Conservation (phyloP, 768 basidiomycete species). For the Hericium coralloides region DNA sequence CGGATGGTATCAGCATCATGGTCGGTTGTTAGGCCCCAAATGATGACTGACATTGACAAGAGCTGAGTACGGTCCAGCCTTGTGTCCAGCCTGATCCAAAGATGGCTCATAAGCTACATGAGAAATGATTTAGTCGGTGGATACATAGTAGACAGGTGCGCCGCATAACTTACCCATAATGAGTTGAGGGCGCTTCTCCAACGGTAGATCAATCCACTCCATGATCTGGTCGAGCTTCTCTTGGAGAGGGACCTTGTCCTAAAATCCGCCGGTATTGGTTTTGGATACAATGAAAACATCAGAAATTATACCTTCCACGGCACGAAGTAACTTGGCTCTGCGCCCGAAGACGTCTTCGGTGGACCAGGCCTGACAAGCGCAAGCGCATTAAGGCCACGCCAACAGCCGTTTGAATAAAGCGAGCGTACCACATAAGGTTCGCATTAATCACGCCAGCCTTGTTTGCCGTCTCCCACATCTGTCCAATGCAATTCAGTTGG, state of each 20-base stretch:
- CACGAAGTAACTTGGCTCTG: conserved; percentile 63
- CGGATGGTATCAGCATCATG: not conserved
- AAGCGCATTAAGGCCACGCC: not conserved
- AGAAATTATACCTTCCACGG: conserved; percentile 54
- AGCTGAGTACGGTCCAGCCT: conserved; percentile 56
- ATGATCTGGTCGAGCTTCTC: conserved; percentile 73
- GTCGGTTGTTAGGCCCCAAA: not conserved
- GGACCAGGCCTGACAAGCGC: conserved; percentile 65
- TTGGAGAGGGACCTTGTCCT: conserved; percentile 54
- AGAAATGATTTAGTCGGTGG: not conserved
- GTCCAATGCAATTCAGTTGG: conserved; percentile 1
- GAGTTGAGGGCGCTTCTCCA: conserved; percentile 64
- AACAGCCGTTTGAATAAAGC: not conserved
- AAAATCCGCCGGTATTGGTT: not conserved
- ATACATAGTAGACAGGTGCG: conserved; percentile 3
- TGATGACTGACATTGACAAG: conserved; percentile 53
- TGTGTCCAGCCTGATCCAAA: conserved; percentile 79
- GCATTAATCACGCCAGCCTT: conserved; percentile 68
- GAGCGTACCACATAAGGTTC: conserved; percentile 82
- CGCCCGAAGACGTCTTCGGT: conserved; percentile 55
- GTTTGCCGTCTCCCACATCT: conserved; percentile 90
- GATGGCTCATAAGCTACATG: conserved; percentile 71
- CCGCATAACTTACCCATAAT: conserved; percentile 46
- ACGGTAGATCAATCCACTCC: conserved; percentile 73
- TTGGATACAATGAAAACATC: not conserved